Base-by-base conservation (phyloP, 2,329 filamentous ascomycete species). In the Colletotrichum phormii region DNA sequence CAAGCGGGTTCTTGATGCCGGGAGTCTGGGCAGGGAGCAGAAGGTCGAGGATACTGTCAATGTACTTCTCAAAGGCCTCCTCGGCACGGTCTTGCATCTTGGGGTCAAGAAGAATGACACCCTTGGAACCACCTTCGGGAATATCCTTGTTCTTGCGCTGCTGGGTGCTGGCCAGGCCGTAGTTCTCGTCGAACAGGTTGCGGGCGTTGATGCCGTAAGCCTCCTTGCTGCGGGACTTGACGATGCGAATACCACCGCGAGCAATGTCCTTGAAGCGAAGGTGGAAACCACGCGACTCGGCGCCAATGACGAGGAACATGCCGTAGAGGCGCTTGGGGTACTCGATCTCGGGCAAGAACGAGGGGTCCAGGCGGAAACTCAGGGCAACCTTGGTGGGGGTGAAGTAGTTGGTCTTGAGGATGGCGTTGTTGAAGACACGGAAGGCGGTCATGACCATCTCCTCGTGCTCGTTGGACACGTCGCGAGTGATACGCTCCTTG, bases 121-220 rank as follows among this genome's bases (percentile, higher is more conserved):
- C 97, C 87, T 99, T 99, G 79, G 96, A 97, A 67, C 97, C 97
- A 75, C 97, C 97, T 86, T 99, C 97, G 3, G 97, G 97, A 64
- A 99, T 99, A 79, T 99, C 97, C 88, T 99, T 99, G 89, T 99
- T 99, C 90, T 99, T 99, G 80, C 97, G 94, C 86, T 99, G 97
- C 84, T 99, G 97, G 0, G 97, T 99, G 84, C 97, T 98, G 76
- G 97, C 96, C 74, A 99, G 90, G 75, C 97, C 97, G 85, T 99
- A 99, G 85, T 99, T 99, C 86, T 99, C 97, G 78, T 99, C 97
- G 79, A 99, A 99, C 75, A 99, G 89, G 71, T 95, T 98, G 72
- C 97, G 93, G 49, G 95, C 95, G 81, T 99, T 99, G 87, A 98
- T 98, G 74, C 93, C 90, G 81, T 98, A 99, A 2, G 95, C 94